phyloP scores from a whole-genome alignment of 139 green algal genomes.

The Chlamydomonas sphaeroides region DNA sequence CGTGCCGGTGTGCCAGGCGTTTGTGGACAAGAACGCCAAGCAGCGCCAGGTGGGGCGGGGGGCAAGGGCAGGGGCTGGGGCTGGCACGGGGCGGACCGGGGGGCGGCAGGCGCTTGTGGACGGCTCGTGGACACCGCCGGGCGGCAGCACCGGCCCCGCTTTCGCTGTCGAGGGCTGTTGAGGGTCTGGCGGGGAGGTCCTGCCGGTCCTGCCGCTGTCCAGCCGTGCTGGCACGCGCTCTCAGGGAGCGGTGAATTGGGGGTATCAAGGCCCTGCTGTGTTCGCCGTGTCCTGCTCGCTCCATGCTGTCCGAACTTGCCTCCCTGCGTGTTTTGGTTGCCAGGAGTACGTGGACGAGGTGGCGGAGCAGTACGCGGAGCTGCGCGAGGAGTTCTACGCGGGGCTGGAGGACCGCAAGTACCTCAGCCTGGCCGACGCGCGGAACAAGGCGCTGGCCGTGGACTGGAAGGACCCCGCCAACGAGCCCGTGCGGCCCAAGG shows the following conservation, averaged over 20 bases:
- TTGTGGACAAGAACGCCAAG: conserved; percentile 83
- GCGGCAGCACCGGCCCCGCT: no score
- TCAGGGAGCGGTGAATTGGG: background rate
- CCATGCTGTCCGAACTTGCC: conserved; percentile 4
- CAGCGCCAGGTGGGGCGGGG: conserved; percentile 49
- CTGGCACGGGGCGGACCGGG: no score
- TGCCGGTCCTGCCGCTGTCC: no score
- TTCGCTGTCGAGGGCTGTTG: no score
- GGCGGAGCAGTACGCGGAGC: conserved; percentile 93
- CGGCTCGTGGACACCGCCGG: no score
- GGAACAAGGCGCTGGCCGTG: conserved; percentile 69
- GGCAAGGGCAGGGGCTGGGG: no score
- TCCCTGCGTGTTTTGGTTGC: background rate
- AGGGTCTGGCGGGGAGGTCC: no score
- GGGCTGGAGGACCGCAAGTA: conserved; percentile 95
- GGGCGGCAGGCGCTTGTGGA: no score
- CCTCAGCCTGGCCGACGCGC: conserved; percentile 70
- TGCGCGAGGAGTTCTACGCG: conserved; percentile 97
- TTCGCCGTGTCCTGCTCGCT: no score
- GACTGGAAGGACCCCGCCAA: conserved; percentile 89
- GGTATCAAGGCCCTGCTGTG: no score
- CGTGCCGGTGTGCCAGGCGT: conserved; percentile 91
- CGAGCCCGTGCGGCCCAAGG: conserved; percentile 76
- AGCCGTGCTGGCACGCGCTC: no score
- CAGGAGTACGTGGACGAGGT: conserved; percentile 85